These are phyloP conservation scores for Solanum bulbocastanum DNA, from an alignment of 257 asterid genomes.

Conservation along the genomic window DNA sequence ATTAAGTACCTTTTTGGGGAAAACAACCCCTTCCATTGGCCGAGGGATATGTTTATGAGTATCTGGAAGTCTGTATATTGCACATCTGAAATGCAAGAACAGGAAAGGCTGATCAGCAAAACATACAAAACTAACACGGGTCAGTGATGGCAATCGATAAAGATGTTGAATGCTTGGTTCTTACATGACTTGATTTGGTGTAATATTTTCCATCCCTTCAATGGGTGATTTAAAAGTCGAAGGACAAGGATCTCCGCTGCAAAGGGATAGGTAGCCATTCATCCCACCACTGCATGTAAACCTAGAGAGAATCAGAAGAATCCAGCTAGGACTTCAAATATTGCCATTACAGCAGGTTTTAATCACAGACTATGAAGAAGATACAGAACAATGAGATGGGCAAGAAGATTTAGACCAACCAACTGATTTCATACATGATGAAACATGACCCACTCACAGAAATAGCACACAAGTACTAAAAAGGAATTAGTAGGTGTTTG, in stretches of 20 bases:
- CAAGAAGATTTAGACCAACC: background rate
- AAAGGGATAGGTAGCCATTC: conserved; percentile 89
- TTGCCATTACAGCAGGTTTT: background rate
- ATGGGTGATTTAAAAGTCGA: conserved; percentile 89
- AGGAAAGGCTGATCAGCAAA: background rate
- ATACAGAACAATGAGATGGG: background rate
- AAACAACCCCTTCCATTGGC: conserved; percentile 70
- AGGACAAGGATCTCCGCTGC: conserved; percentile 93
- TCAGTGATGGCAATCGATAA: background rate
- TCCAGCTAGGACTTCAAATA: background rate
- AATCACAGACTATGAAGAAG: background rate
- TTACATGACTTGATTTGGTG: conserved; percentile 96
- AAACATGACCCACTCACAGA: background rate
- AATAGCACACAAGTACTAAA: background rate
- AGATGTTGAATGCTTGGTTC: conserved; percentile 3
- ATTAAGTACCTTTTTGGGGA: conserved; percentile 59
- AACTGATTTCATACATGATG: background rate
- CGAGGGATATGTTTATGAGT: conserved; percentile 65
- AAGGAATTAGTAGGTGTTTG: background rate
- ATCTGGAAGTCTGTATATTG: conserved; percentile 84
- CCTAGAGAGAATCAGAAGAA: background rate
- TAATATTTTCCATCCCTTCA: conserved; percentile 70
- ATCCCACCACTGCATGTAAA: conserved; percentile 74
- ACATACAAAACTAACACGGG: background rate
- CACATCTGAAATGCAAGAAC: conserved; percentile 47